A percentile compares a stretch with the other conserved stretches of the same genome.
phyloP scores from a whole-genome alignment of 306 rosid species.

The Begonia loranthoides region DNA sequence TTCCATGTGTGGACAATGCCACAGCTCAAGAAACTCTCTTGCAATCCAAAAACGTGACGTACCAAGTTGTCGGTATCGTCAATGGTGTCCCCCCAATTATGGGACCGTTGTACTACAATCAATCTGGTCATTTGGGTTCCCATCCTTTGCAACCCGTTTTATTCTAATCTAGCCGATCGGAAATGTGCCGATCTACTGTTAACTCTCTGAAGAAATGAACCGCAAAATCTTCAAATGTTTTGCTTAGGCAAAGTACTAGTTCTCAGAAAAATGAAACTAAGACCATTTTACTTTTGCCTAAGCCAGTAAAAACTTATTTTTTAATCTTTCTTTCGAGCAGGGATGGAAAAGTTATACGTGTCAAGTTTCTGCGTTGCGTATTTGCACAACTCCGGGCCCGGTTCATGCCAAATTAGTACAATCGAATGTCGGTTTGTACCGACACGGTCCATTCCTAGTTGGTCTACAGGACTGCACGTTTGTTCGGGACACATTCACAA shows the following conservation, averaged over 20 bases:
- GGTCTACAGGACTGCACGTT: conserved; percentile 50
- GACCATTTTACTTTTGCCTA: too few species aligned
- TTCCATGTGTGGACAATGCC: conserved; percentile 11
- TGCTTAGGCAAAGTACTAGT: too few species aligned
- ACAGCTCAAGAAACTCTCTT: conserved; percentile 10
- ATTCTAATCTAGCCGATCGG: conserved; percentile 17
- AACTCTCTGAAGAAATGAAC: background rate
- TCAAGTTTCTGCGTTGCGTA: conserved; percentile 18
- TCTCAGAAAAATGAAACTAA: too few species aligned
- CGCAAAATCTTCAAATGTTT: too few species aligned
- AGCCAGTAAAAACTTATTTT: too few species aligned
- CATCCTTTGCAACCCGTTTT: conserved; percentile 51
- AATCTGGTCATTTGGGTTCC: conserved; percentile 53
- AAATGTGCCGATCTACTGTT: conserved; percentile 33
- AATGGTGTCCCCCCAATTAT: conserved; percentile 9
- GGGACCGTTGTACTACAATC: conserved; percentile 33
- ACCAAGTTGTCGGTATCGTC: conserved; percentile 8
- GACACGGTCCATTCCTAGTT: conserved; percentile 44
- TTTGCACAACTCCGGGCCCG: conserved; percentile 35
- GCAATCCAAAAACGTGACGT: conserved; percentile 6
- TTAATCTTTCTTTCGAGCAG: conserved; percentile 24
- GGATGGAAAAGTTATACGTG: conserved; percentile 51
- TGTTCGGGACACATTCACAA: conserved; percentile 33
- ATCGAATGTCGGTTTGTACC: conserved; percentile 34
- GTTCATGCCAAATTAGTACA: conserved; percentile 32